A percentile compares a stretch with the other conserved stretches of the same genome.
phyloP scores from a whole-genome alignment of 2,329 filamentous ascomycete species.

The Ophiostoma himal-ulmi region DNA sequence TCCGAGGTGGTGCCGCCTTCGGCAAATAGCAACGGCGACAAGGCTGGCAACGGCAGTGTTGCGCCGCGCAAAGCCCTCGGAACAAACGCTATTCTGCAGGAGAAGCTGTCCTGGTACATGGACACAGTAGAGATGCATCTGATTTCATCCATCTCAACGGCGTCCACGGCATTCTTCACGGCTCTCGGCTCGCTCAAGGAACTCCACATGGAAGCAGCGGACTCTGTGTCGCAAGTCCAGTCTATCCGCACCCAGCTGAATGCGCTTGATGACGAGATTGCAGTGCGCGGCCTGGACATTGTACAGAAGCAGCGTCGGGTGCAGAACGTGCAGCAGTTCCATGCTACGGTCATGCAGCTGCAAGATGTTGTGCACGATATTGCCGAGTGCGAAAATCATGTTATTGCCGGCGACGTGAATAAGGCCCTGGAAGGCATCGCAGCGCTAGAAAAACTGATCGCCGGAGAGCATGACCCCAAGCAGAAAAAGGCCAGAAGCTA shows the following conservation, averaged over 20 bases:
- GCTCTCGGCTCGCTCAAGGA: constrained; percentile 86
- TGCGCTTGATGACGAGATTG: constrained; percentile 80
- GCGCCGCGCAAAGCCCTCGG: constrained; percentile 78
- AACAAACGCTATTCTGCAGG: constrained; percentile 93
- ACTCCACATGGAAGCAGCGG: constrained; percentile 83
- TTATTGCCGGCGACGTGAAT: constrained; percentile 79
- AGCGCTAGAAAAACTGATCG: constrained; percentile 70
- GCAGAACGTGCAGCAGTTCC: constrained; percentile 78
- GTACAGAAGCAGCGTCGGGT: constrained; percentile 74
- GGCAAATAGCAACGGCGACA: constrained; percentile 48
- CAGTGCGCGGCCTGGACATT: constrained; percentile 75
- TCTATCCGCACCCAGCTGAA: constrained; percentile 70
- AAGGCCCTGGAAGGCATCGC: constrained; percentile 73
- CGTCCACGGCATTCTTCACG: constrained; percentile 93
- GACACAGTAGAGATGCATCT: constrained; percentile 97
- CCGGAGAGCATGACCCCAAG: constrained; percentile 50
- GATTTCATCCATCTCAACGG: constrained; percentile 91
- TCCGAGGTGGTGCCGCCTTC: constrained; percentile 84
- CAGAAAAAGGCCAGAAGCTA: constrained; percentile 19
- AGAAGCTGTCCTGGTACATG: constrained; percentile 99
- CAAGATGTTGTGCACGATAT: constrained; percentile 71
- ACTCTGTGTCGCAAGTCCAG: constrained; percentile 84
- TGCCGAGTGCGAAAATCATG: constrained; percentile 68
- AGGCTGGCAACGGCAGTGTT: constrained; percentile 31
- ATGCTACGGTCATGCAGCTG: constrained; percentile 77